Conservation (phyloP, 768 basidiomycete genomes). For the Podaxis sp. region DNA sequence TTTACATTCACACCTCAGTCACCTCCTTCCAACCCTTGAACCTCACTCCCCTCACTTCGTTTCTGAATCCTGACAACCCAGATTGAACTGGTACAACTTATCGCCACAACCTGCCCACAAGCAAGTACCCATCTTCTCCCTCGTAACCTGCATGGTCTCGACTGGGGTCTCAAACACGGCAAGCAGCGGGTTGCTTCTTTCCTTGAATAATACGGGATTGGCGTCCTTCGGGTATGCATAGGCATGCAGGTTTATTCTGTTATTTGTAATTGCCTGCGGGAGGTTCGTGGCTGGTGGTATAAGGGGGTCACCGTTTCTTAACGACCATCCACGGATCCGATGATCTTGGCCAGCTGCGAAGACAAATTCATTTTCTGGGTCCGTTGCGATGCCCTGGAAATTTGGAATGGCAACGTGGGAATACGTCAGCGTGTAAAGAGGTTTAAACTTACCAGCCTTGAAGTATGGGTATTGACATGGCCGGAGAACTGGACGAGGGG, state of each 20-base stretch:
- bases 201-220: neutral
- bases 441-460: conserved; percentile 41
- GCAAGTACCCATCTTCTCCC: conserved; percentile 32
- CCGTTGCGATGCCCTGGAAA: conserved; percentile 55
- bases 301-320: conserved; percentile 47
- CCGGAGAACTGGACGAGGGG: conserved; percentile 50
- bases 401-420: conserved; percentile 1
- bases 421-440: neutral
- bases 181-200: conserved; percentile 26
- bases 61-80: conserved; percentile 33
- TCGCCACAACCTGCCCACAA: conserved; percentile 52
- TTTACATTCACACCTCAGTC: neutral
- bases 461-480: conserved; percentile 52
- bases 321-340: conserved; percentile 65
- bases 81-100: conserved; percentile 41
- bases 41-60: neutral
- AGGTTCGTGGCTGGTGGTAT: conserved; percentile 15
- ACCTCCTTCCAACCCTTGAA: neutral
- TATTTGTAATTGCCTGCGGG: neutral
- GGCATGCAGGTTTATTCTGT: no score
- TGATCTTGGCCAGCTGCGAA: conserved; percentile 69
- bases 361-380: conserved; percentile 51
- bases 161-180: conserved; percentile 33
- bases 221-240: no score
- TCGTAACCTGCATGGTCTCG: conserved; percentile 44